Evolutionary conservation across 805 yeast genomes (phyloP), one percentile per base, ranked within the genome.

Genomic region (Zygoascus biomembranicola): DNA sequence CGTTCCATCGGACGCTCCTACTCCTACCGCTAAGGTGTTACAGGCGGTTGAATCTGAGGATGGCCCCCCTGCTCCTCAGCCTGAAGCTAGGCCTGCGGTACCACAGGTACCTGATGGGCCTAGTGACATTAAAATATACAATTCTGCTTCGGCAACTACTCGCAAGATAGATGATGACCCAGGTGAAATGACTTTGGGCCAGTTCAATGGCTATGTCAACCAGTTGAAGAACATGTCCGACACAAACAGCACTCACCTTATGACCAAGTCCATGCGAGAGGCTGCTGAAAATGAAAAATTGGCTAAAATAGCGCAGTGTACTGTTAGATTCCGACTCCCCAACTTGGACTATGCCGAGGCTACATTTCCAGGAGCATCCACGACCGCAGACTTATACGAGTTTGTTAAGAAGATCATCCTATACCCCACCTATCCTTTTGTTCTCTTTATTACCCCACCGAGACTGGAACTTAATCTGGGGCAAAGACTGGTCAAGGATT

Each of bases 251-350:
- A 61, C 60, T 10, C 75, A 81, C 68, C 55, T 77, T 58, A 51
- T 76, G 55, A 71, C 81, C 2, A 71, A 68, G 49, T 66, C 73
- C 39, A 62, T 75, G 37, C 71, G 76, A 45, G 73, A 64, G 56
- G 48, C 63, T 60, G 57, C 66, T 55, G 54, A 61, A 59, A n/a
- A 37, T 53, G 54, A 61, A 57, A 56, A 68, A 62, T 51, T 56
- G 44, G 31, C 55, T 56, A 42, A 67, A n/a, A 53, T 65, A 14
- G 54, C 56, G 19, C 46, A 65, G 48, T 74, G 80, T 50, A 63
- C 70, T 8, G 63, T 83, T 1, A 70, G 88, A 53, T 60, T 84
- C 10, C 72, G 77, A 51, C 77, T 84, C 55, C 87, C 87, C 0
- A 86, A 84, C 63, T 73, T 75, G 52, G 71, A 75, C 2, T 70